Conservation (phyloP, 1,139 yeast species). For the Diutina catenulata region DNA sequence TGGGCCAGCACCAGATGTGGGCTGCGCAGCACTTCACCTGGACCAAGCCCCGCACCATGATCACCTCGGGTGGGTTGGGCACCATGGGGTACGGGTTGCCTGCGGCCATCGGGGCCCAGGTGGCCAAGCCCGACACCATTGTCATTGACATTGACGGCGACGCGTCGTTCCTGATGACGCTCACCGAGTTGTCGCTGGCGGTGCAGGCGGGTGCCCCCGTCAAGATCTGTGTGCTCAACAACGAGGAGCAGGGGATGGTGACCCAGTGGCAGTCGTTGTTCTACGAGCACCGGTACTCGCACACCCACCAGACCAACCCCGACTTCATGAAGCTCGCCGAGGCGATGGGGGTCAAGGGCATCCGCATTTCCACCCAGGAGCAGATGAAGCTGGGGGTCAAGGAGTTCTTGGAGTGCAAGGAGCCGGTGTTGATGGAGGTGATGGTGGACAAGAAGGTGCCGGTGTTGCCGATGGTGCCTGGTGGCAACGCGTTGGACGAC, state of each 20-base stretch:
- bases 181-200: slow-evolving; percentile 86
- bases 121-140: slow-evolving; percentile 86
- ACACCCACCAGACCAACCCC: slow-evolving; percentile 93
- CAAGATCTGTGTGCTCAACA: slow-evolving; percentile 78
- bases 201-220: slow-evolving; percentile 89
- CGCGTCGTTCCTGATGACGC: slow-evolving; percentile 95
- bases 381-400: slow-evolving; percentile 42
- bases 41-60: slow-evolving; percentile 83
- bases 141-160: slow-evolving; percentile 98
- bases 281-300: slow-evolving; percentile 93
- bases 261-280: slow-evolving; percentile 98
- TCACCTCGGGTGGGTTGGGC: slow-evolving; percentile 97
- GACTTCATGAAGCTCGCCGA: slow-evolving; percentile 88
- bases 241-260: slow-evolving; percentile 99
- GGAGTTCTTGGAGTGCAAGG: slow-evolving; percentile 58
- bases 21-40: slow-evolving; percentile 92
- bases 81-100: slow-evolving; percentile 97
- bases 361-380: slow-evolving; percentile 57
- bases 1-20: slow-evolving; percentile 99
- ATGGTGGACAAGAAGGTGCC: slow-evolving; percentile 92
- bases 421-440: slow-evolving; percentile 84
- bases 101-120: slow-evolving; percentile 96
- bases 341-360: slow-evolving; percentile 83
- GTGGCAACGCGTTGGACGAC: slow-evolving; percentile 89
- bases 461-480: slow-evolving; percentile 97